Evolutionary conservation across 1,284 basidiomycete species (phyloP), one percentile per base, ranked within the genome.

Genomic region (Ganoderma multipileum): DNA sequence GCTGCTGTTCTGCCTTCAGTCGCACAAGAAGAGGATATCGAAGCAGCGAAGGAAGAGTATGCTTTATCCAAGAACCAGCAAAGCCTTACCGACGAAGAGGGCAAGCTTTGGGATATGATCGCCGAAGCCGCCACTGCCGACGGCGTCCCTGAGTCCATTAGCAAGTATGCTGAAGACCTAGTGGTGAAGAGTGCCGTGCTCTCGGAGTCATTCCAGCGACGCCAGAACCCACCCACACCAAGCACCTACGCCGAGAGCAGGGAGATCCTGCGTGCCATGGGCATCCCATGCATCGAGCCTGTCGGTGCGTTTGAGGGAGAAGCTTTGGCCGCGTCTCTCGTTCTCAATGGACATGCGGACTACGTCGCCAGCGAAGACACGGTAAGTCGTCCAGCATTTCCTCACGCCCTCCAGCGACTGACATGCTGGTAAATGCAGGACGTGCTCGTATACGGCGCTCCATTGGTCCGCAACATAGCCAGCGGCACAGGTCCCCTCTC

Each of bases 281-380:
- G 95, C 18, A 84, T 96, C 0, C 91, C 91, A 0, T 91, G 90
- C 73, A 77, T 96, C 39, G 86, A 91, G 14, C 83, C 91, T 7
- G 80, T 81, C 0, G 89, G 90, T 0, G 87, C 90, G 0, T 91
- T 86, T 71, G 95, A 97, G 77, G 95, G 92, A 0, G 95, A 97
- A 79, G 94, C 92, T 0, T 80, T 96, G 28, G 95, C 94, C 1
- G 86, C 92, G 1, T 85, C 91, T 3, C 82, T 96, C 57, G 94
- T 94, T 8, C 74, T 88, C 16, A 81, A 87, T 20, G 95, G 95
- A 0, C 74, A 85, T 52, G 95, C 92, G 0, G 94, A 96, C 79
- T 95, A 88, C 76, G 95, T 96, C 20, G 93, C 88, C 1, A 96
- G 92, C 68, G 95, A 97, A 80, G 95, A 97, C 79, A 94, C 93